These are phyloP conservation scores for Euphorbia pulcherrima DNA, from an alignment of 345 rosid species.

Conservation along the genomic window DNA sequence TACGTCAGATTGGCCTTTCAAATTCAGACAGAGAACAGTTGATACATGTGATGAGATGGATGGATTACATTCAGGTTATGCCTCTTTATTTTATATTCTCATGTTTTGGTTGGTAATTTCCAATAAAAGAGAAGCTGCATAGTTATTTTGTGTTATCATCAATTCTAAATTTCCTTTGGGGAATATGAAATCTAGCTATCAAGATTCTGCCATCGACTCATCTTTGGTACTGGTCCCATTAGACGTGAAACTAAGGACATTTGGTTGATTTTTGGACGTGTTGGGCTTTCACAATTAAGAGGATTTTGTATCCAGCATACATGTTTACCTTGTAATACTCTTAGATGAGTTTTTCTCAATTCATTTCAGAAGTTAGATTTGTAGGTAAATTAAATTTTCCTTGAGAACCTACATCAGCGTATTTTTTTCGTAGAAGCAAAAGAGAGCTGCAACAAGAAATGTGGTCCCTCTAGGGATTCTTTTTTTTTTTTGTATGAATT, in stretches of 20 bases:
- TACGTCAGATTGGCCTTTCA: constrained; percentile 53
- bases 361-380: not conserved
- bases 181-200: too few species aligned
- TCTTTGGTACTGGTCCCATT: not conserved
- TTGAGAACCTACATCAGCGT: too few species aligned
- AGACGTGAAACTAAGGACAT: not conserved
- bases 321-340: not conserved
- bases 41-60: constrained; percentile 73
- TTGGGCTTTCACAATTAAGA: not conserved
- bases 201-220: too few species aligned
- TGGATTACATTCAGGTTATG: constrained; percentile 79
- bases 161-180: too few species aligned
- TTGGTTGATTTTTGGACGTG: not conserved
- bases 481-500: too few species aligned
- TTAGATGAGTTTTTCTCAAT: not conserved
- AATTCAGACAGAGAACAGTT: constrained; percentile 47
- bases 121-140: not conserved
- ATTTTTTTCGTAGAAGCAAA: too few species aligned
- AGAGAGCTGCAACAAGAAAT: too few species aligned
- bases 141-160: not conserved
- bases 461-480: too few species aligned
- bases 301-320: not conserved
- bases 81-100: not conserved
- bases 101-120: not conserved
- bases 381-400: too few species aligned